Evolutionary conservation across 1,284 basidiomycete genomes (phyloP), one percentile per base, ranked within the genome.

Genomic region (Boletellus deceptivus): DNA sequence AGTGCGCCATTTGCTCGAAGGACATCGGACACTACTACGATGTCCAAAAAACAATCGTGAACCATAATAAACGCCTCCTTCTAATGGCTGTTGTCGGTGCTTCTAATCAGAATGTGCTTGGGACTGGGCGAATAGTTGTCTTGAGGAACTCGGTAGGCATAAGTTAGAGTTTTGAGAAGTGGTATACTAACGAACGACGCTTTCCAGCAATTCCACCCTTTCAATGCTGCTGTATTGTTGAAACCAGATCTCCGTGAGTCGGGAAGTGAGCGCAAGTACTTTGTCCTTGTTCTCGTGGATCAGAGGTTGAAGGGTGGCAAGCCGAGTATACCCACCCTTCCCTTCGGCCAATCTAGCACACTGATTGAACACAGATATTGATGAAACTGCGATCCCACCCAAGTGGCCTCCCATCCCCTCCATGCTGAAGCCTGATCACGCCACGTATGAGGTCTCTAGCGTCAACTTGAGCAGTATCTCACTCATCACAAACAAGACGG

Each of bases 11-110:
- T 20, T 94, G 91, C 65, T 67, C 70, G 11, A 69, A 76, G 9
- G 89, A 91, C 59, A 89, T 99, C 40, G 77, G 84, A 43, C 70
- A 70, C 6, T 89, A 83, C 67, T 98, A 98, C 63, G 88, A 97
- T 59, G 70, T 82, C n/a, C 86, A 84, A 6, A 70, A 73, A 13
- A 80, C 83, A 14, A 77, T 93, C 42, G 76, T 86, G n/a, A 73
- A 80, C 18, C 65, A 80, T 47, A 94, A 93, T 64, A 78, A 80
- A 45, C 70, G 69, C 24, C 69, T 98, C 29, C 64, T 95, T 43
- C 71, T 76, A n/a, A 76, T 86, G 62, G 89, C 87, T 0, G 69
- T 79, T 2, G 69, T 70, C 22, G 79, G 88, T 53, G 78, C 80
- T 17, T 83, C 87, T 57, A 88, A 88, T 4, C 73, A 75, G 24